Conservation (phyloP, 2,329 filamentous ascomycete species). For the Triangularia verruculosa region DNA sequence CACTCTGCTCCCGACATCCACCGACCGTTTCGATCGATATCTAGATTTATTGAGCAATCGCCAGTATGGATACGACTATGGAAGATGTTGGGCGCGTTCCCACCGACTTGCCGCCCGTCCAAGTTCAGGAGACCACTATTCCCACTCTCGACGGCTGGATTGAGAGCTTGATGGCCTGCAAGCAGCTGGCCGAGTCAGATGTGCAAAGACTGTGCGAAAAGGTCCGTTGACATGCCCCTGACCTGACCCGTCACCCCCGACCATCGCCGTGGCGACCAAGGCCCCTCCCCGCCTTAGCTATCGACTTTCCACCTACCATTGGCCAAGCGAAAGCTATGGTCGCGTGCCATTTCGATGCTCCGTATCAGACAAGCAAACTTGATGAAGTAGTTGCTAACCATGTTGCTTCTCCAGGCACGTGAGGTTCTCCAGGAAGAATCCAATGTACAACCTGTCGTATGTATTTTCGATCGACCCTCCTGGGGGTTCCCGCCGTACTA, state of each 20-base stretch:
- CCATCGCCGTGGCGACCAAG: not conserved
- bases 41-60: conserved; percentile 13
- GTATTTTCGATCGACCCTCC: conserved; percentile 32
- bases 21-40: not conserved
- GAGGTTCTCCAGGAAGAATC: conserved; percentile 97
- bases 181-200: conserved; percentile 91
- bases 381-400: conserved; percentile 31
- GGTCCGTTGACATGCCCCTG: conserved; percentile 52
- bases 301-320: not conserved
- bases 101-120: conserved; percentile 64
- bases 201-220: conserved; percentile 97
- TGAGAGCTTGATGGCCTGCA: conserved; percentile 96
- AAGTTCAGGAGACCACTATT: conserved; percentile 79
- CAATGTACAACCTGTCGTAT: conserved; percentile 97
- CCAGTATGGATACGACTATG: conserved; percentile 93
- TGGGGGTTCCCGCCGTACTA: not conserved
- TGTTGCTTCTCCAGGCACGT: conserved; percentile 64
- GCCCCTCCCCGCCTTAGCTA: not conserved
- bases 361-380: not conserved
- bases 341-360: conserved; percentile 28
- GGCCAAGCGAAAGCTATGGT: conserved; percentile 1
- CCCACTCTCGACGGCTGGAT: conserved; percentile 97
- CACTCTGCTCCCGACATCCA: conserved; percentile 15
- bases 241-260: conserved; percentile 3
- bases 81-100: conserved; percentile 91